A percentile compares a stretch with the other conserved stretches of the same genome.
Evolutionary conservation across 768 basidiomycete species (phyloP).

Genomic region (Mycena galericulata): DNA sequence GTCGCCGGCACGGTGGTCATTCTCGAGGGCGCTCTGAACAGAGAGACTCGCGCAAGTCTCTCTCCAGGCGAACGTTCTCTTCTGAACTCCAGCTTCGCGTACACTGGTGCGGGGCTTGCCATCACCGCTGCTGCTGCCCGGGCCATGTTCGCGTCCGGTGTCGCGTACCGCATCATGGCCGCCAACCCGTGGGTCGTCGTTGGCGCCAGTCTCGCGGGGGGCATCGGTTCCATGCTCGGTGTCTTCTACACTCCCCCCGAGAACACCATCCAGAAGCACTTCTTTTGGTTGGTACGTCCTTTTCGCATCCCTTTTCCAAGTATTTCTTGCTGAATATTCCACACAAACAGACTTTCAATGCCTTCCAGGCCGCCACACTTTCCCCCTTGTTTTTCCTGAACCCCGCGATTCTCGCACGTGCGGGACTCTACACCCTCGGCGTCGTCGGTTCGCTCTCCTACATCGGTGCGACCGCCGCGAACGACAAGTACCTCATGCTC

Average conservation of each 20-base stretch:
- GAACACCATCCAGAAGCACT: constrained; percentile 79
- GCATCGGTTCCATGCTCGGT: constrained; percentile 89
- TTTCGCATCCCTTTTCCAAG: not conserved
- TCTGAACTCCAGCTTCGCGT: constrained; percentile 84
- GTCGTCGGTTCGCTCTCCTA: constrained; percentile 90
- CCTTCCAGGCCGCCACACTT: constrained; percentile 86
- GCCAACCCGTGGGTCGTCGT: constrained; percentile 91
- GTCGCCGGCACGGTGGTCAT: constrained; percentile 78
- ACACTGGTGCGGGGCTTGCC: constrained; percentile 83
- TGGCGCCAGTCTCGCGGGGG: constrained; percentile 82
- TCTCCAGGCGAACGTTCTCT: constrained; percentile 72
- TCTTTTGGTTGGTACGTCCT: constrained; percentile 79
- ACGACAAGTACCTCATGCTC: constrained; percentile 87
- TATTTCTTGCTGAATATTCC: not conserved
- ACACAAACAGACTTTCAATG: constrained; percentile 77
- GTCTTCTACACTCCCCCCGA: constrained; percentile 84
- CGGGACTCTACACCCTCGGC: constrained; percentile 89
- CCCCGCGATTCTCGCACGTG: constrained; percentile 87
- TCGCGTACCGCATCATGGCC: constrained; percentile 80
- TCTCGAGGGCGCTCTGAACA: constrained; percentile 75
- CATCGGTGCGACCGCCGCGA: constrained; percentile 88
- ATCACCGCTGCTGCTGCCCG: constrained; percentile 85
- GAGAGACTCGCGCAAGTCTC: constrained; percentile 81
- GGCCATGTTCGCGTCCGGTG: constrained; percentile 76
- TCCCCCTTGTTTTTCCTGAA: constrained; percentile 91